Evolutionary conservation across 208 protist genomes (phyloP).

Genomic region (Acanthamoeba divionensis): DNA sequence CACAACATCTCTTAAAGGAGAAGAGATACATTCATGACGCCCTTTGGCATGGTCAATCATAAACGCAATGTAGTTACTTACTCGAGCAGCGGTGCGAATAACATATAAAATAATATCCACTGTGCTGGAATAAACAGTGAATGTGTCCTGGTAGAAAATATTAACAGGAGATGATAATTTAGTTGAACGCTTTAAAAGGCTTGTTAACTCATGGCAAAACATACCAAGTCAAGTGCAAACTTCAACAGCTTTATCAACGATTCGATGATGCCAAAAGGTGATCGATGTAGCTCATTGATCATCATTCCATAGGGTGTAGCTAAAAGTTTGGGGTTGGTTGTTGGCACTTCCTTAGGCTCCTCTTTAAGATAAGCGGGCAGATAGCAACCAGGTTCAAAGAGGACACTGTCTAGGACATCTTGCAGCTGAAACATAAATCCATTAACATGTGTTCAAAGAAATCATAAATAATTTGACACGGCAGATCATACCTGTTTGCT

Average conservation of each 20-base stretch:
- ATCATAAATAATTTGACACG: too few species aligned
- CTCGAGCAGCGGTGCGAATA: conserved; percentile 23
- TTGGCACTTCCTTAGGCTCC: conserved; percentile 71
- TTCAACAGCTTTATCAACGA: conserved; percentile 48
- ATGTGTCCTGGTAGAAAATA: not conserved
- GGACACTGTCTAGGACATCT: conserved; percentile 82
- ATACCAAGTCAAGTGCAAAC: conserved; percentile 60
- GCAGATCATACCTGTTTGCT: too few species aligned
- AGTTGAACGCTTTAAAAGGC: not conserved
- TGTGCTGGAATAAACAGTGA: conserved; percentile 47
- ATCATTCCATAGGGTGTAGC: conserved; percentile 84
- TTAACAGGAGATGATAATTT: not conserved
- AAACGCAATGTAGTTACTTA: conserved; percentile 45
- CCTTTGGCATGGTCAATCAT: conserved; percentile 38
- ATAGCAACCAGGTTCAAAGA: conserved; percentile 89
- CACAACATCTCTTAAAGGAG: conserved; percentile 3
- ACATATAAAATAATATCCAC: conserved; percentile 54
- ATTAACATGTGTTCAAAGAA: too few species aligned
- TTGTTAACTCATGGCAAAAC: not conserved
- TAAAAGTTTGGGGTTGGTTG: conserved; percentile 80
- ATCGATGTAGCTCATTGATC: conserved; percentile 84
- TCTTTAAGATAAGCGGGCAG: conserved; percentile 55
- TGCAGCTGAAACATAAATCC: conserved; percentile 73
- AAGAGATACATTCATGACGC: conserved; percentile 19
- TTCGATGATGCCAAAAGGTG: conserved; percentile 68